Percentiles rank a stretch among this genome's conserved stretches.
Conservation (phyloP, 2,329 filamentous ascomycete species). For the Microcyclosporella mali region DNA sequence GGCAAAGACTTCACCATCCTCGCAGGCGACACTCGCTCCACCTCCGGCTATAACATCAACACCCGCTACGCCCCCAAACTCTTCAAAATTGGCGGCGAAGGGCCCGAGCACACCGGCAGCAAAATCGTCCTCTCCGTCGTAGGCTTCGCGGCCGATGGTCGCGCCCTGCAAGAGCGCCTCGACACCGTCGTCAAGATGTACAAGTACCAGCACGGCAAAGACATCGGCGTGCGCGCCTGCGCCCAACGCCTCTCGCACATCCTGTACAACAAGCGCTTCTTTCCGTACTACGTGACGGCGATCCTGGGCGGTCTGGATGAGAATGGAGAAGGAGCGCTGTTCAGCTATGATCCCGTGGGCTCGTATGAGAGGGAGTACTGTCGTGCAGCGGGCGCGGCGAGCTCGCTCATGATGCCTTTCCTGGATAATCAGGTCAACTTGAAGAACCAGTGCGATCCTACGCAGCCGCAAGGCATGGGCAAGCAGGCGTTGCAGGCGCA, state of each 20-base stretch:
- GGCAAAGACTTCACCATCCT: conserved; percentile 93
- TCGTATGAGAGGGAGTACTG: conserved; percentile 97
- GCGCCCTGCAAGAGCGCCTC: conserved; percentile 86
- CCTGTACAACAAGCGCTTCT: conserved; percentile 95
- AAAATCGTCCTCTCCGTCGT: conserved; percentile 88
- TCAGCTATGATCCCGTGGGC: conserved; percentile 96
- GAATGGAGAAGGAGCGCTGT: conserved; percentile 86
- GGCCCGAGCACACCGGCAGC: conserved; percentile 74
- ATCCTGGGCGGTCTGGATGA: conserved; percentile 93
- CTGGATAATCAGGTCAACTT: conserved; percentile 99
- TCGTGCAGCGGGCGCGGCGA: conserved; percentile 79
- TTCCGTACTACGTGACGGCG: conserved; percentile 95
- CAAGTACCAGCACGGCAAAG: conserved; percentile 94
- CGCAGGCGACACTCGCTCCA: conserved; percentile 93
- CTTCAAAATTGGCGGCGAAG: conserved; percentile 92
- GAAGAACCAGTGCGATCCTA: conserved; percentile 95
- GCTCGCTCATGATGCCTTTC: conserved; percentile 95
- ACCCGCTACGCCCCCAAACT: conserved; percentile 91
- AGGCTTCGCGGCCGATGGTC: conserved; percentile 90
- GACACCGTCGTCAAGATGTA: conserved; percentile 98
- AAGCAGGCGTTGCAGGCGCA: conserved; percentile 63
- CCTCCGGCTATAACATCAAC: conserved; percentile 98
- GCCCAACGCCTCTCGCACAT: conserved; percentile 93
- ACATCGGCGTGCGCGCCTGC: conserved; percentile 89
- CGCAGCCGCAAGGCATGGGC: conserved; percentile 75